Evolutionary conservation across 139 green algal species (phyloP), one percentile per base, ranked within the genome.

Genomic region (Closterium sp.): DNA sequence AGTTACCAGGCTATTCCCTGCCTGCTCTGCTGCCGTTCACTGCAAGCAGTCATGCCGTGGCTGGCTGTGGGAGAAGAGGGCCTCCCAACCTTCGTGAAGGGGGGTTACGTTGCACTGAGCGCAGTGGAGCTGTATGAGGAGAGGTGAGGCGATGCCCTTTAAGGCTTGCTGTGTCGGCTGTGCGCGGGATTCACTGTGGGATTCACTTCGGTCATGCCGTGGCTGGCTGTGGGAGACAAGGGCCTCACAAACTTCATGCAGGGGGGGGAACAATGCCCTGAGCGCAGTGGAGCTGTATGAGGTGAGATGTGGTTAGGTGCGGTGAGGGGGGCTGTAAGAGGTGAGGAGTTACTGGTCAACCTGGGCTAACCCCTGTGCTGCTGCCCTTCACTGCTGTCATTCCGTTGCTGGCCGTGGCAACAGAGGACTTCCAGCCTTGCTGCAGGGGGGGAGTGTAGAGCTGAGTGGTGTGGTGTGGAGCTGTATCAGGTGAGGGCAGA

Each of bases 41-140:
- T 27, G 62, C 22, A 89, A 87, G n/a, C 96, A 31, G 95, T 98
- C 92, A 97, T 98, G 97, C 97, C 97, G 17, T 98, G 96, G 96
- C 94, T 96, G 95, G 96, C 95, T 1, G 93, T 96, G 19, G 79
- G 95, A 28, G 94, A 91, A 10, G 95, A 97, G 73, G 93, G 95
- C n/a, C n/a, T n/a, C n/a, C n/a, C n/a, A n/a, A 31, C 9, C 88
- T 84, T 13, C 91, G 28, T 87, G 91, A 9, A n/a, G n/a, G n/a
- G n/a, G n/a, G n/a, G n/a, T n/a, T n/a, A n/a, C n/a, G n/a, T 91
- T 11, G 88, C 87, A 24, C 86, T 93, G 13, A 21, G 9, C 17
- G n/a, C n/a, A n/a, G n/a, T n/a, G n/a, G n/a, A n/a, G n/a, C n/a
- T n/a, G n/a, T n/a, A n/a, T n/a, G n/a, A n/a, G n/a, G n/a, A n/a